Percentiles rank a stretch among this genome's conserved stretches.
Evolutionary conservation across 306 rosid species (phyloP).

Genomic region (Urtica urens): DNA sequence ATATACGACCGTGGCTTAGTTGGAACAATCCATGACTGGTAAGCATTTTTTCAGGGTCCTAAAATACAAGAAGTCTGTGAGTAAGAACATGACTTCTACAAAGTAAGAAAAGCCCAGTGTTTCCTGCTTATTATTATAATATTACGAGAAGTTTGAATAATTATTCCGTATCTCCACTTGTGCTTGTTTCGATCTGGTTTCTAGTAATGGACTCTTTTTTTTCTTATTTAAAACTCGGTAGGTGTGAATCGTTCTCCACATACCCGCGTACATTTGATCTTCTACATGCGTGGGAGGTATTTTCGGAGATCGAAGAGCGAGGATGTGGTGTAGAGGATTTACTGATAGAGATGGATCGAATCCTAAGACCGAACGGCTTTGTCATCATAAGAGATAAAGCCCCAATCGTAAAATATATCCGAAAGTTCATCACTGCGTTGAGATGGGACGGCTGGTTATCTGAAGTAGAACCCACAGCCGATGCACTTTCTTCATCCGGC

Average conservation of each 20-base stretch:
- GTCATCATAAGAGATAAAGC: constrained; percentile 50
- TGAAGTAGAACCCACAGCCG: constrained; percentile 40
- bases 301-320: constrained; percentile 35
- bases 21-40: constrained; percentile 62
- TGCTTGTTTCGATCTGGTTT: background rate
- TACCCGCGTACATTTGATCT: constrained; percentile 60
- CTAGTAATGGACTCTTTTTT: too few relatives aligned
- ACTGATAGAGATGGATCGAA: constrained; percentile 52
- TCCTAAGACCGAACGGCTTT: constrained; percentile 47
- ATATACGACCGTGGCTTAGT: constrained; percentile 47
- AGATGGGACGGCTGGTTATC: constrained; percentile 58
- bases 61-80: background rate
- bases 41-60: constrained; percentile 9
- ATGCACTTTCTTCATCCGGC: constrained; percentile 34
- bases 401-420: constrained; percentile 29
- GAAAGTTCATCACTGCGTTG: constrained; percentile 33
- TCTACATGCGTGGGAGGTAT: constrained; percentile 52
- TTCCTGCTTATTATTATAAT: background rate
- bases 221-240: constrained; percentile 1
- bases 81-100: background rate
- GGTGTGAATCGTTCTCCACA: constrained; percentile 65
- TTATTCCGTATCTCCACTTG: background rate
- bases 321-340: constrained; percentile 46
- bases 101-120: background rate
- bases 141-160: background rate